Percentiles rank a stretch among this genome's conserved stretches.
These are phyloP conservation scores for Metschnikowia baotianmanensis DNA, from an alignment of 805 yeast genomes.

Conservation along the genomic window DNA sequence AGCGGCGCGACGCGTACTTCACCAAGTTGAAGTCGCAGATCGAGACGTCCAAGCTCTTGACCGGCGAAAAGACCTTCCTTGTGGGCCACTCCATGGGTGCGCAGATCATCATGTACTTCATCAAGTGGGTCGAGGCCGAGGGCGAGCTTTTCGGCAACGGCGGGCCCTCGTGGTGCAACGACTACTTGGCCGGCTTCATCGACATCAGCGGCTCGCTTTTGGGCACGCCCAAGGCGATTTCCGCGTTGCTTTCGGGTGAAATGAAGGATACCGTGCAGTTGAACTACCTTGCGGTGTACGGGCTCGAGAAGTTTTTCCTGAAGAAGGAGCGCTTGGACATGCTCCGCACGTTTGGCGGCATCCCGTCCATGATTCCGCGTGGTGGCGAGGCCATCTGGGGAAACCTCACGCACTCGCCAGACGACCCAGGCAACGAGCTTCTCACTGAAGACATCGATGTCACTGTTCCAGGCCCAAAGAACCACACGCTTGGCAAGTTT, in stretches of 20 bases:
- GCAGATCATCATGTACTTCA: constrained; percentile 80
- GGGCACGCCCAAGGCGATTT: constrained; percentile 93
- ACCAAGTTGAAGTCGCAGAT: constrained; percentile 69
- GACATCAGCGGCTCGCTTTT: constrained; percentile 87
- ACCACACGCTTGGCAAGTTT: constrained; percentile 67
- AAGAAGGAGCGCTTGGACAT: constrained; percentile 84
- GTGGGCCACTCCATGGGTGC: constrained; percentile 97
- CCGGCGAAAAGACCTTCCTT: constrained; percentile 68
- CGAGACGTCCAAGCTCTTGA: constrained; percentile 53
- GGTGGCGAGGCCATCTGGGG: constrained; percentile 96
- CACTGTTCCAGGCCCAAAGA: constrained; percentile 20
- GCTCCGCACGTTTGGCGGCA: constrained; percentile 87
- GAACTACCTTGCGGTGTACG: constrained; percentile 89
- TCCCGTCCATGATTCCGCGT: constrained; percentile 94
- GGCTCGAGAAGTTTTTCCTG: constrained; percentile 89
- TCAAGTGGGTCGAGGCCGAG: constrained; percentile 95
- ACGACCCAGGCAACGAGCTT: constrained; percentile 49
- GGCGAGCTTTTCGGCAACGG: constrained; percentile 86
- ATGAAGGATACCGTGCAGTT: constrained; percentile 97
- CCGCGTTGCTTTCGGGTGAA: constrained; percentile 93
- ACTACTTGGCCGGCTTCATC: constrained; percentile 73
- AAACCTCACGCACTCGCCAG: constrained; percentile 60
- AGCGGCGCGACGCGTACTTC: constrained; percentile 83
- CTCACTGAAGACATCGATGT: constrained; percentile 19
- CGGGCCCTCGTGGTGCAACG: constrained; percentile 86